These are phyloP conservation scores for Selenicereus undatus DNA, from an alignment of 148 eudicot species.

Conservation along the genomic window DNA sequence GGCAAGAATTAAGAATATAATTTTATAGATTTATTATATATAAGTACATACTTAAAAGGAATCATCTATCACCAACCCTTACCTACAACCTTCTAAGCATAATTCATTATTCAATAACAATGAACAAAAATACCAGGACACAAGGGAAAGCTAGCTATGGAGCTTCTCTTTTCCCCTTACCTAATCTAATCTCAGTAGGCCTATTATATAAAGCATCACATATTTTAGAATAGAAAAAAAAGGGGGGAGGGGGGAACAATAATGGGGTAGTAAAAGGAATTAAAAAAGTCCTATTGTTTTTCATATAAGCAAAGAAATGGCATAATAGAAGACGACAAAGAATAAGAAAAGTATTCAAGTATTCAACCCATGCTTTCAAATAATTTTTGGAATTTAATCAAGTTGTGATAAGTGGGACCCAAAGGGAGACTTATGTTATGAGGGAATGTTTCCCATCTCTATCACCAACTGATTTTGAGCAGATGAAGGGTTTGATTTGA, in stretches of 20 bases:
- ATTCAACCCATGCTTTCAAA: slow-evolving; percentile 7
- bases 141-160: not conserved
- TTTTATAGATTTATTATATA: not conserved
- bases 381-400: not conserved
- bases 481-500: not conserved
- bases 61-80: slow-evolving; percentile 2
- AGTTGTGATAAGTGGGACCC: slow-evolving; percentile 13
- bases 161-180: not conserved
- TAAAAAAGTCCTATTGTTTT: not conserved
- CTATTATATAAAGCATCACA: slow-evolving; percentile 10
- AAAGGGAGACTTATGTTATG: not conserved
- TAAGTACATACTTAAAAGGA: not conserved
- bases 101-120: not conserved
- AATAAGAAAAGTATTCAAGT: slow-evolving; percentile 1
- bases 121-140: not conserved
- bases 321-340: slow-evolving; percentile 2
- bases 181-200: slow-evolving; percentile 3
- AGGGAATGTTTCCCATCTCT: slow-evolving; percentile 17
- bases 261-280: not conserved
- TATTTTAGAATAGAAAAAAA: not conserved
- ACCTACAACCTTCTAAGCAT: not conserved
- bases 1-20: not conserved
- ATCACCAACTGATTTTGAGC: not conserved
- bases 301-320: not conserved
- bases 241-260: no score